Evolutionary conservation across 2,329 filamentous ascomycete genomes (phyloP).

Genomic region (Gremmenia infestans): DNA sequence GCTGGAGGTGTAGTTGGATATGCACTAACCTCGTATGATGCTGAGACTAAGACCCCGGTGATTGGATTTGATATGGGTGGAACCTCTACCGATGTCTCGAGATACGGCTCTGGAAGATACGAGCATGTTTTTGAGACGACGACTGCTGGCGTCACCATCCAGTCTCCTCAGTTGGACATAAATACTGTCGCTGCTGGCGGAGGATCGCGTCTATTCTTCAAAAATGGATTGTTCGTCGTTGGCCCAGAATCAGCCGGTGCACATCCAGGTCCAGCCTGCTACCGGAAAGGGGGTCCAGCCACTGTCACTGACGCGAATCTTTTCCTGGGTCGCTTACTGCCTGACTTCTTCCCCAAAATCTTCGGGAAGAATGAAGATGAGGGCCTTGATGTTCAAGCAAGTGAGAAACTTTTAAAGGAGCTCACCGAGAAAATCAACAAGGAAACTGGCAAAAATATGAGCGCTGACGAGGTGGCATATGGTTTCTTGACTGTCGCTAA

Average conservation of each 20-base stretch:
- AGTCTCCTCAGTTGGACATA: conserved; percentile 88
- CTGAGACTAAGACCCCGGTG: conserved; percentile 73
- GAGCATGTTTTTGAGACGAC: conserved; percentile 95
- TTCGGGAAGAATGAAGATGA: conserved; percentile 87
- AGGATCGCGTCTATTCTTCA: conserved; percentile 79
- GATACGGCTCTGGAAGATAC: conserved; percentile 79
- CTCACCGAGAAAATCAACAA: conserved; percentile 73
- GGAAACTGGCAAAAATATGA: conserved; percentile 68
- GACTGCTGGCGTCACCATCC: conserved; percentile 89
- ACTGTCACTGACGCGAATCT: conserved; percentile 94
- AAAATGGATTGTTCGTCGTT: conserved; percentile 84
- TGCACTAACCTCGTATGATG: conserved; percentile 84
- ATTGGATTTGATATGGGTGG: conserved; percentile 97
- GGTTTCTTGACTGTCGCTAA: conserved; percentile 89
- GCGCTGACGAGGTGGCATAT: conserved; percentile 77
- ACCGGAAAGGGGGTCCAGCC: conserved; percentile 80
- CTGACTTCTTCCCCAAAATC: conserved; percentile 92
- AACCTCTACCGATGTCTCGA: conserved; percentile 85
- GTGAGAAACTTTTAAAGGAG: conserved; percentile 68
- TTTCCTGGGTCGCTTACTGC: conserved; percentile 75
- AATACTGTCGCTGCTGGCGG: conserved; percentile 93
- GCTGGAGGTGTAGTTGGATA: conserved; percentile 94
- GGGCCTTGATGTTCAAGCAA: conserved; percentile 70
- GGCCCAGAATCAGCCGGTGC: conserved; percentile 86
- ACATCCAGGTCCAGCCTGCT: conserved; percentile 86